Percentiles rank a stretch among this genome's conserved stretches.
Conservation (phyloP, 371 early-diverging fungal genomes). For the Parasitella parasitica region DNA sequence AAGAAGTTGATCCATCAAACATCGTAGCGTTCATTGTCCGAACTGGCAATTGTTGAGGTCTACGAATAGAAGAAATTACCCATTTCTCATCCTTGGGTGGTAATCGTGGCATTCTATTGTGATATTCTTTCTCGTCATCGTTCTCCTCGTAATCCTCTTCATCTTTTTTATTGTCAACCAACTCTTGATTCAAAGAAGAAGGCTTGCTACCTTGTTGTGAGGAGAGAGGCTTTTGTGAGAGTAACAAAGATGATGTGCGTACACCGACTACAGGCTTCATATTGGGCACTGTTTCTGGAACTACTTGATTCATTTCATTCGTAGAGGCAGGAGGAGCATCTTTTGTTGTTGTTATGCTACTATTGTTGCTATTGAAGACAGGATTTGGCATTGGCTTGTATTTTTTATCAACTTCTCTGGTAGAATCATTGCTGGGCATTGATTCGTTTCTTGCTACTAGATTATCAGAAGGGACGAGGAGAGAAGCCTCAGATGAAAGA, state of each 20-base stretch:
- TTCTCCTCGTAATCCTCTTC: constrained; percentile 12
- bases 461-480: background rate
- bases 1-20: constrained; percentile 15
- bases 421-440: background rate
- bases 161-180: background rate
- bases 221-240: background rate
- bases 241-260: constrained; percentile 3
- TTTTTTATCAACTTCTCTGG: background rate
- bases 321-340: background rate
- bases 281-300: background rate
- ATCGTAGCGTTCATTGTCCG: constrained; percentile 32
- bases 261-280: background rate
- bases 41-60: constrained; percentile 48
- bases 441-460: background rate
- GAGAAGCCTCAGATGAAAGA: background rate
- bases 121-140: constrained; percentile 14
- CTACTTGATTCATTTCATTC: background rate
- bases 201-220: background rate
- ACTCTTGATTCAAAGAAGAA: background rate
- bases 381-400: constrained; percentile 24
- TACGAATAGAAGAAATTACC: constrained; percentile 50
- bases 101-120: constrained; percentile 18
- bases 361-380: background rate
- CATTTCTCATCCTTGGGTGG: constrained; percentile 51
- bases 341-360: background rate